phyloP scores from a whole-genome alignment of 495 filamentous ascomycete species.

The Daldinia bambusicola region DNA sequence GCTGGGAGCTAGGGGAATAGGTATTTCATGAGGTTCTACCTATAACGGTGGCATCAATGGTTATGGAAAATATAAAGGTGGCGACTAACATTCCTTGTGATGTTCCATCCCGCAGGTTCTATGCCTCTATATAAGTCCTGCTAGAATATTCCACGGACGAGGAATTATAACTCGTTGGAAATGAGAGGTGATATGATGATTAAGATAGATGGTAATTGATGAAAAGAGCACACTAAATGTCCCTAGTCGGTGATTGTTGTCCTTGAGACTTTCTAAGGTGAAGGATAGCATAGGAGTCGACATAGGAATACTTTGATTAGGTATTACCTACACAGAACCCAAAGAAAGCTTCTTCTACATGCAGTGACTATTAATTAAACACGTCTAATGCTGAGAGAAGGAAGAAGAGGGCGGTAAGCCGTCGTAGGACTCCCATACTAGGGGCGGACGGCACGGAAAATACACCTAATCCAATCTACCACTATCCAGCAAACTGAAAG shows the following conservation, averaged over 20 bases:
- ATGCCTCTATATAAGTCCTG: not conserved
- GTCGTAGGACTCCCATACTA: not conserved
- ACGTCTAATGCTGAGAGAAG: not conserved
- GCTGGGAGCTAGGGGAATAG: not conserved
- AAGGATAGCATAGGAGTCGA: too few species aligned
- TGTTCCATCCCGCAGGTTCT: not conserved
- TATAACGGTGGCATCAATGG: too few species aligned
- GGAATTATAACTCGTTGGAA: not conserved
- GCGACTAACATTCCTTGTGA: too few species aligned
- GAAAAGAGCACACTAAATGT: too few species aligned
- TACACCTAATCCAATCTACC: not conserved
- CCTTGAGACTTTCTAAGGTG: too few species aligned
- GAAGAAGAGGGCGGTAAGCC: not conserved
- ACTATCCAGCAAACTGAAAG: not conserved
- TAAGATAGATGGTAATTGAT: not conserved
- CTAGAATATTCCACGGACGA: not conserved
- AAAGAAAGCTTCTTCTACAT: too few species aligned
- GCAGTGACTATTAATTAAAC: not conserved
- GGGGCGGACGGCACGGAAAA: not conserved
- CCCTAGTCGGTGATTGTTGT: too few species aligned
- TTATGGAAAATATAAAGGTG: too few species aligned
- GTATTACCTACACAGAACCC: too few species aligned
- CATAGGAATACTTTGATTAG: too few species aligned
- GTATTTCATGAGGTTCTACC: too few species aligned
- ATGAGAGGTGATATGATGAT: not conserved